Evolutionary conservation across 1,139 yeast species (phyloP).

Genomic region (Citeromyces siamensis): DNA sequence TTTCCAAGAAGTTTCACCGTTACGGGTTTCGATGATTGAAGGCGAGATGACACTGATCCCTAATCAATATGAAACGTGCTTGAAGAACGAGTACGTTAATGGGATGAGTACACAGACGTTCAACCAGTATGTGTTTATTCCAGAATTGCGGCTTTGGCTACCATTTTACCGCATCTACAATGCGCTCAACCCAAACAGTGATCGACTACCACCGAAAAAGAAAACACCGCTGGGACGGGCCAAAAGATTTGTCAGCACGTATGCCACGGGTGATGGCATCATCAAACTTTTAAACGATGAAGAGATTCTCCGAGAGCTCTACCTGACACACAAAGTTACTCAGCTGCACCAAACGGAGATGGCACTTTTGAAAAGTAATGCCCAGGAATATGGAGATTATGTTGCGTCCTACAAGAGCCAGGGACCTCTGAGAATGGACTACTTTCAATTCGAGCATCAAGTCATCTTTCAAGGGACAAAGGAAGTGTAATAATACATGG

Average conservation of each 20-base stretch:
- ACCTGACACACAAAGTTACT: slow-evolving; percentile 1
- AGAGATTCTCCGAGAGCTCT: background rate
- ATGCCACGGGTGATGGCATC: background rate
- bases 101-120: slow-evolving; percentile 14
- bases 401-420: background rate
- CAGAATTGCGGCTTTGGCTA: slow-evolving; percentile 14
- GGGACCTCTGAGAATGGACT: background rate
- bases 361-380: background rate
- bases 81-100: slow-evolving; percentile 12
- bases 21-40: slow-evolving; percentile 28
- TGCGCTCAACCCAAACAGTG: background rate
- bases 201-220: background rate
- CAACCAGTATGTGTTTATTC: slow-evolving; percentile 21
- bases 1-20: slow-evolving; percentile 22
- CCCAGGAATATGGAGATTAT: background rate
- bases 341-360: slow-evolving; percentile 1
- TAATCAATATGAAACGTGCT: slow-evolving; percentile 21
- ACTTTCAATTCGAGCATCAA: slow-evolving; percentile 3
- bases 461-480: no score
- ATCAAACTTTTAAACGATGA: background rate
- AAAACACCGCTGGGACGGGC: background rate
- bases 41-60: slow-evolving; percentile 30
- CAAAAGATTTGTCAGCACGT: background rate
- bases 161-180: slow-evolving; percentile 6
- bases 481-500: no score